Evolutionary conservation across 257 asterid genomes (phyloP), one percentile per base, ranked within the genome.

Genomic region (Craterostigma plantagineum): DNA sequence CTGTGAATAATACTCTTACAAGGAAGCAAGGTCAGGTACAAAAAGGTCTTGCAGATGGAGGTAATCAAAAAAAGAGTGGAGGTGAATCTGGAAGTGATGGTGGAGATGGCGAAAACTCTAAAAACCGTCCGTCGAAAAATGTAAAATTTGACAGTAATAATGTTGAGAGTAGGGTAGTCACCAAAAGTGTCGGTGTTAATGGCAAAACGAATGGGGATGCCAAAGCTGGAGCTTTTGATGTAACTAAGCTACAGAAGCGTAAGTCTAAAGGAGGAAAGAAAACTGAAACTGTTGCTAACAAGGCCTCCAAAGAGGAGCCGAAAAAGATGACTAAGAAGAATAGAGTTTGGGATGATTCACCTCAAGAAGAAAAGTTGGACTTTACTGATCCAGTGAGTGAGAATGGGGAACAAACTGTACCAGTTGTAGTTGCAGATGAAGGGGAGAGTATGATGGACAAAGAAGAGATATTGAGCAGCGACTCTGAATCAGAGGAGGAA

Each of bases 391-490:
- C 77, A n/a, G 65, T 33, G 65, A 59, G 70, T 66, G 97, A 71
- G 79, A 68, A 78, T 66, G 80, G 68, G 65, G 79, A 71, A 59
- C 68, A 74, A 14, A 71, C 58, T 52, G 42, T 68, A 30, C 48
- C 80, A 34, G 76, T 65, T 59, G 79, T 72, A 27, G 72, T 73
- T 12, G 61, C 63, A 53, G 78, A 63, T 60, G 64, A 64, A 41
- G 95, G 91, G 46, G 91, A 74, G 70, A 90, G 98, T 69, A 75
- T 74, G 95, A 90, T 90, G 98, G 98, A 90, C 70, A 70, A 55
- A 63, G 98, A 83, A 53, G 98, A 90, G 68, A 58, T 72, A 33
- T 10, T 79, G 55, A 79, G 86, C 60, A 79, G 92, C 55, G 93
- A 83, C 34, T 72, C 83, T 58, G 95, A 83, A 36, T 51, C 51